Evolutionary conservation across 768 basidiomycete species (phyloP), one percentile per base, ranked within the genome.

Genomic region (Xerocomus spinulosus): DNA sequence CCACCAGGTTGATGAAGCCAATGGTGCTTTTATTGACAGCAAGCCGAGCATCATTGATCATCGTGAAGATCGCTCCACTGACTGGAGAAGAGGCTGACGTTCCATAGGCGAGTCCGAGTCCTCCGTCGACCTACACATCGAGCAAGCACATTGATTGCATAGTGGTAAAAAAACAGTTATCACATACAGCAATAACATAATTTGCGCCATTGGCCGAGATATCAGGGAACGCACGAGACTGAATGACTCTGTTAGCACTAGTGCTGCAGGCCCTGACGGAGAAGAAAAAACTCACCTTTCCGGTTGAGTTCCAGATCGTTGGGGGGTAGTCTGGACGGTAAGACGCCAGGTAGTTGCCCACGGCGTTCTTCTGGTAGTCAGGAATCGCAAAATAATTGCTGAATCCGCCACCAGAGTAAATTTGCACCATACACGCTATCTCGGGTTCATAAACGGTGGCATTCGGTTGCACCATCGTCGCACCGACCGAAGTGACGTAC

Each of bases 401-500:
- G 58, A 64, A 69, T 33, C 69, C 68, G 12, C 68, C 68, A 28
- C 64, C 55, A 24, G 61, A 59, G 42, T 59, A 62, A 28, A 61
- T 66, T 2, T 53, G 51, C 32, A 61, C 51, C 42, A 61, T 57
- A 23, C 68, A 69, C 24, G 64, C 68, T 32, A 46, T 6, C 10
- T 28, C 26, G 6, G 5, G 5, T 0, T 63, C 56, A 4, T 43
- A 54, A n/a, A 65, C 65, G 10, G 63, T 67, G 2, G 57, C 62
- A 4, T 68, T 62, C 18, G 70, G 69, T 9, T 20, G 21, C 21
- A 77, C 56, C 58, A 72, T 72, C 2, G 78, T 78, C 8, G 73
- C 78, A 21, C 78, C 76, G 13, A 78, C 65, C 3, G 70, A 62
- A 3, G 76, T 76, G 25, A 78, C 56, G 47, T 63, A 77, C 18